Percentiles rank a stretch among this genome's conserved stretches.
These are phyloP conservation scores for Epithemia pelagica DNA, from an alignment of 108 stramenopile species.

Conservation along the genomic window DNA sequence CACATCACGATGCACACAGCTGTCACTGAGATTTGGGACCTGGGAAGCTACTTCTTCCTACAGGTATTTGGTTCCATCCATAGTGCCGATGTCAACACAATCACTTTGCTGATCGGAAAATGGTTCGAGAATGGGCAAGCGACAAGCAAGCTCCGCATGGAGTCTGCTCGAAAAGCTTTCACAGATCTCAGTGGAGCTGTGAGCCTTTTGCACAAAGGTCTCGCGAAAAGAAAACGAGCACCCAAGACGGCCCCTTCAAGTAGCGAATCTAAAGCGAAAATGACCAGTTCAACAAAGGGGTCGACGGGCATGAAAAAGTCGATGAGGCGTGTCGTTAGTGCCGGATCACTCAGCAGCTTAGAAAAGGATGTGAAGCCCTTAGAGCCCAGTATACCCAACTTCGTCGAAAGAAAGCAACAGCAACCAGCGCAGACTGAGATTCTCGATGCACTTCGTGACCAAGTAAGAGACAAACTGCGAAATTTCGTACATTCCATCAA, in stretches of 20 bases:
- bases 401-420: slow-evolving; percentile 10
- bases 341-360: slow-evolving; percentile 42
- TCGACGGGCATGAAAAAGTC: slow-evolving; percentile 24
- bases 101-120: slow-evolving; percentile 58
- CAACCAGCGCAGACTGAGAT: slow-evolving; percentile 20
- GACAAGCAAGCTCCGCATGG: slow-evolving; percentile 48
- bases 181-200: slow-evolving; percentile 55
- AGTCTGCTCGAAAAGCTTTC: slow-evolving; percentile 52
- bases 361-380: slow-evolving; percentile 26
- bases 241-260: slow-evolving; percentile 28
- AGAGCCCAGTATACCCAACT: slow-evolving; percentile 1
- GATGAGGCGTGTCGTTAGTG: slow-evolving; percentile 65
- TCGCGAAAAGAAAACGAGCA: slow-evolving; percentile 43
- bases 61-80: slow-evolving; percentile 81
- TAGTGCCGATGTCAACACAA: slow-evolving; percentile 65
- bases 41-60: slow-evolving; percentile 71
- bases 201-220: slow-evolving; percentile 60
- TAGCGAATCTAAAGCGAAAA: slow-evolving; percentile 54
- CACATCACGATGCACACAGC: slow-evolving; percentile 88
- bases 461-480: slow-evolving; percentile 82
- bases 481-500: slow-evolving; percentile 70
- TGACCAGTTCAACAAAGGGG: slow-evolving; percentile 33
- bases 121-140: slow-evolving; percentile 73
- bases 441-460: slow-evolving; percentile 86
- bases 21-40: slow-evolving; percentile 96